Percentiles rank a stretch among this genome's conserved stretches.
phyloP scores from a whole-genome alignment of 345 rosid species.

The Streptanthus diversifolius region DNA sequence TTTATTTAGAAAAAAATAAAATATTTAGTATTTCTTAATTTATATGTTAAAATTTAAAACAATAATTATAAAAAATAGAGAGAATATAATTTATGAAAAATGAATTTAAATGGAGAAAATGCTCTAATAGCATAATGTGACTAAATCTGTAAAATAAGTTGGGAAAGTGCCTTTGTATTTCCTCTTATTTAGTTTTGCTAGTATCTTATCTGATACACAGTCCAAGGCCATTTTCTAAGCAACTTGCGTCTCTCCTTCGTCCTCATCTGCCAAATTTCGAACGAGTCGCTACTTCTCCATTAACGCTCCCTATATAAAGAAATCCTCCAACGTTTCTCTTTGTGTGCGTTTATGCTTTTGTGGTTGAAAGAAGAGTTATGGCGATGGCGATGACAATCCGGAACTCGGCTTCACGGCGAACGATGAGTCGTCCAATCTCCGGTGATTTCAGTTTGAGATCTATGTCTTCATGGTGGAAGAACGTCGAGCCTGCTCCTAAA shows the following conservation, averaged over 20 bases:
- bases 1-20: no score
- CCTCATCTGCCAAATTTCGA: slow-evolving; percentile 1
- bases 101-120: no score
- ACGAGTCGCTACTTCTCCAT: slow-evolving; percentile 27
- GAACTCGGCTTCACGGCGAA: slow-evolving; percentile 30
- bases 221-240: slow-evolving; percentile 10
- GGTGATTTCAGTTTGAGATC: slow-evolving; percentile 43
- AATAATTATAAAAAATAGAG: no score
- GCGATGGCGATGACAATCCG: slow-evolving; percentile 36
- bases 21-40: no score
- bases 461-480: slow-evolving; percentile 86
- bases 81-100: no score
- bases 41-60: no score
- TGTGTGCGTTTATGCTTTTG: neutral
- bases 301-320: slow-evolving; percentile 8
- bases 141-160: no score
- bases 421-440: slow-evolving; percentile 33
- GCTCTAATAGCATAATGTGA: no score
- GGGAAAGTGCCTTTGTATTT: no score
- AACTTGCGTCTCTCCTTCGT: slow-evolving; percentile 20
- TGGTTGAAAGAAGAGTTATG: neutral
- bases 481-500: slow-evolving; percentile 84
- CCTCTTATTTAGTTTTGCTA: no score
- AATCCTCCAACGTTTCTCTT: neutral
- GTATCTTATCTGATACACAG: slow-evolving; percentile 29